A percentile compares a stretch with the other conserved stretches of the same genome.
Evolutionary conservation across 768 basidiomycete genomes (phyloP).

Genomic region (Sistotremastrum suecicum): DNA sequence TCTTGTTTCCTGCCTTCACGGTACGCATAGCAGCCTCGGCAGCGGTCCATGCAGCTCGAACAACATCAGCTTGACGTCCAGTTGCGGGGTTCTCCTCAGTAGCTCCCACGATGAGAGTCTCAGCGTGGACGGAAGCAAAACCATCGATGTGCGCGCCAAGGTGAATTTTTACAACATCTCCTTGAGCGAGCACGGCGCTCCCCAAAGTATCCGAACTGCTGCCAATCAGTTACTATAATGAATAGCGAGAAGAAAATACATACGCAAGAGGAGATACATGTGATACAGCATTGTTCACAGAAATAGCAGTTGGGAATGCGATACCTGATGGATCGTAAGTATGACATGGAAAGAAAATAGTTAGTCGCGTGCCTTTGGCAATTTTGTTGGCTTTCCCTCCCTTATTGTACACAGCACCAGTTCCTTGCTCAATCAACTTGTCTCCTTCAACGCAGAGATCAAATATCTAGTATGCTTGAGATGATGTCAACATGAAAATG

Average conservation of each 20-base stretch:
- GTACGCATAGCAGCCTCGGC: conserved; percentile 86
- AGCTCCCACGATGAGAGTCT: conserved; percentile 84
- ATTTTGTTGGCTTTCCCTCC: conserved; percentile 77
- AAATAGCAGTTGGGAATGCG: conserved; percentile 89
- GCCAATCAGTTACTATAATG: neutral
- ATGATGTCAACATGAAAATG: too few species aligned
- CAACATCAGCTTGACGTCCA: conserved; percentile 77
- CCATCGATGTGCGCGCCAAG: conserved; percentile 97
- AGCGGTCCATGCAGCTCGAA: conserved; percentile 89
- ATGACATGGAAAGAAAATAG: neutral
- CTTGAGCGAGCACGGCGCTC: conserved; percentile 53
- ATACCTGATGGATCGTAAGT: conserved; percentile 40
- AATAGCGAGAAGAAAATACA: conserved; percentile 26
- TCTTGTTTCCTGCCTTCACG: conserved; percentile 86
- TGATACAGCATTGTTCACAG: conserved; percentile 89
- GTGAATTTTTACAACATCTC: conserved; percentile 92
- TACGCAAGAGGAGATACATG: conserved; percentile 95
- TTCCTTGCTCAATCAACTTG: conserved; percentile 80
- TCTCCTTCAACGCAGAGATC: conserved; percentile 91
- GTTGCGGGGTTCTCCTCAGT: conserved; percentile 60
- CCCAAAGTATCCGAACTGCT: conserved; percentile 62
- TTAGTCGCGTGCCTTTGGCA: conserved; percentile 53
- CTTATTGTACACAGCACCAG: conserved; percentile 82
- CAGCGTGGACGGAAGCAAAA: conserved; percentile 85
- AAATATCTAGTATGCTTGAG: conserved; percentile 25